Evolutionary conservation across 2,329 filamentous ascomycete species (phyloP), one percentile per base, ranked within the genome.

Genomic region (Clonostachys sp.): DNA sequence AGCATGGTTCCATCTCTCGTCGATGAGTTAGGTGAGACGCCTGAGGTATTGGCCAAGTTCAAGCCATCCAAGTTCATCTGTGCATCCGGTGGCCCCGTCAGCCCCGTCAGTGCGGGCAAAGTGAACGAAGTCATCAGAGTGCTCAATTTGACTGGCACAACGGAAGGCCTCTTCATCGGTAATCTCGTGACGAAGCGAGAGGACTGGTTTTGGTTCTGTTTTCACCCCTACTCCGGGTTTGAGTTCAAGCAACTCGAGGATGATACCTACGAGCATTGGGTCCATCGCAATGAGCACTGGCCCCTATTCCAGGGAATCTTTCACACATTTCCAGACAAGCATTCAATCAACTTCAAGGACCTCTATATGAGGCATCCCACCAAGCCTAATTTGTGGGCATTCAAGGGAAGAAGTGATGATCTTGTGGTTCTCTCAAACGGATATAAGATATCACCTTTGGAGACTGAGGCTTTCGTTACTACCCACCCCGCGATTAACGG

Each of bases 291-390:
- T 3, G 43, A 56, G 16, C 52, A 55, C 1, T 34, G 51, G 5
- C 47, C 30, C 1, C 57, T 58, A 14, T 53, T 62, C 3, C 63
- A 71, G 45, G 60, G 61, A 4, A 51, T 71, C n/a, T 76, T 76
- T 48, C 57, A 60, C 38, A 66, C 68, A 2, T 73, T 70, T 44
- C 71, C 70, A 0, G 59, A 68, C 1, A 41, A 61, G 2, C 46
- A 66, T 4, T 67, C 74, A 50, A 75, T 63, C 53, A 59, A 64
- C 10, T 73, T 68, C 6, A 69, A 67, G 38, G 75, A 78, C 45
- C 51, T 78, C 14, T 75, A 66, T 55, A 61, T 55, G 10, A 55
- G 55, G 2, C 67, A 68, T 42, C 66, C 66, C 0, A 61, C 54
- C 0, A 63, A 62, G 6, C 44, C 55, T 8, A 48, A 64, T 16